These are phyloP conservation scores for Pseudevernia furfuracea DNA, from an alignment of 495 filamentous ascomycete species.

Conservation along the genomic window DNA sequence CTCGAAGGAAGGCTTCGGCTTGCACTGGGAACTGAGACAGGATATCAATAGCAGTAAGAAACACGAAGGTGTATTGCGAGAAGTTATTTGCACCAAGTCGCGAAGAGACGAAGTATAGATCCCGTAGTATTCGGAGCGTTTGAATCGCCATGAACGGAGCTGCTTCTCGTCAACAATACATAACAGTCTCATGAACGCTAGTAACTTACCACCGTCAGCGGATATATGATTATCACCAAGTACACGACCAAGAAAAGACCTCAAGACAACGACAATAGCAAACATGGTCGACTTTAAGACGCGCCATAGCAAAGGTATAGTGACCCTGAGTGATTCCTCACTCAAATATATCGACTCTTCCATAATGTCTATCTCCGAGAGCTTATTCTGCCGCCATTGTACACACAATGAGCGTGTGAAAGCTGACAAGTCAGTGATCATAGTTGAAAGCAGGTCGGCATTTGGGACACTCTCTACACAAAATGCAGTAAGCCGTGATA, in stretches of 20 bases:
- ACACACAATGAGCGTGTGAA: conserved; percentile 65
- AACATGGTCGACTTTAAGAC: conserved; percentile 75
- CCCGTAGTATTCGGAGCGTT: conserved; percentile 68
- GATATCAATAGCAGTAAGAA: conserved; percentile 82
- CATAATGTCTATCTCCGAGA: conserved; percentile 72
- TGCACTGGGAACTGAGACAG: conserved; percentile 65
- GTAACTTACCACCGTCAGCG: conserved; percentile 42
- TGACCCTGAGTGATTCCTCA: conserved; percentile 57
- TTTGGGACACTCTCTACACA: conserved; percentile 59
- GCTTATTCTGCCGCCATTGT: conserved; percentile 79
- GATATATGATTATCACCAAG: conserved; percentile 49
- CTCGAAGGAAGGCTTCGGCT: conserved; percentile 61
- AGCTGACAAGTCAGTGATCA: conserved; percentile 61
- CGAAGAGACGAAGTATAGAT: conserved; percentile 81
- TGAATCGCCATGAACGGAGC: conserved; percentile 69
- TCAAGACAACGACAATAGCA: conserved; percentile 65
- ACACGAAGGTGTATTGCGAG: conserved; percentile 76
- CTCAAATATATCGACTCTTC: conserved; percentile 66
- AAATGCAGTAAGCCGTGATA: conserved; percentile 70
- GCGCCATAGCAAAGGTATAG: conserved; percentile 74
- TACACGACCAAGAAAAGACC: conserved; percentile 62
- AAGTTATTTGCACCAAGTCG: conserved; percentile 66
- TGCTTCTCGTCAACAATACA: conserved; percentile 12
- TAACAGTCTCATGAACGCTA: neutral
- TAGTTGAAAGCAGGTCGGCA: conserved; percentile 50